Evolutionary conservation across 2,329 filamentous ascomycete genomes (phyloP), one percentile per base, ranked within the genome.

Genomic region (Mariannaea elegans): DNA sequence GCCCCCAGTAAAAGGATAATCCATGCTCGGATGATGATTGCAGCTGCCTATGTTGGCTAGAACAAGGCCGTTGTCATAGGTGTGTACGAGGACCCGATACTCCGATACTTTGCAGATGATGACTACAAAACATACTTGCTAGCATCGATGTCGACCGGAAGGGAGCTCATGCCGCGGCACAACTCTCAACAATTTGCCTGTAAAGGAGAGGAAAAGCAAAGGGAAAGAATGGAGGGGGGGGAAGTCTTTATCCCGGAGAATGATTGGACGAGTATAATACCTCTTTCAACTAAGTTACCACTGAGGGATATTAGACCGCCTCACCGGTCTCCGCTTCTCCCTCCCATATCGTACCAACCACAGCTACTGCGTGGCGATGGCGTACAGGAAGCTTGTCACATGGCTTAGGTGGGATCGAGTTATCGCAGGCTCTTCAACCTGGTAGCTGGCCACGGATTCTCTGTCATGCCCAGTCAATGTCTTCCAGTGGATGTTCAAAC

Each of bases 321-420:
- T 71, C 69, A 71, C 69, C 69, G 69, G 69, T 71, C 66, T 49
- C 62, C 65, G 63, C 67, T 62, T 66, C 63, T 62, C 44, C 51
- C 58, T 68, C 32, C 53, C 45, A 29, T 32, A 62, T 61, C 50
- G 60, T 69, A 62, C 67, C 69, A 71, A 71, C 69, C 67, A 71
- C 47, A 59, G 48, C 42, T 48, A 63, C 62, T 69, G 65, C 64
- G 64, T 70, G 69, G 70, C 67, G 56, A 68, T 66, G 63, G 59
- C 65, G 59, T 58, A 70, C 67, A 65, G 31, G 42, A 51, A 55
- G 56, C 49, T 58, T 52, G 56, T 68, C 67, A 71, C 69, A 70
- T 71, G 69, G 67, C 55, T 49, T 48, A 49, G 58, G 50, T 51
- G 53, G 57, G 46, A 63, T 41, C 54, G 55, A 65, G 50, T 49